phyloP scores from a whole-genome alignment of 75 land plant species.

The Cunninghamia lanceolata region DNA sequence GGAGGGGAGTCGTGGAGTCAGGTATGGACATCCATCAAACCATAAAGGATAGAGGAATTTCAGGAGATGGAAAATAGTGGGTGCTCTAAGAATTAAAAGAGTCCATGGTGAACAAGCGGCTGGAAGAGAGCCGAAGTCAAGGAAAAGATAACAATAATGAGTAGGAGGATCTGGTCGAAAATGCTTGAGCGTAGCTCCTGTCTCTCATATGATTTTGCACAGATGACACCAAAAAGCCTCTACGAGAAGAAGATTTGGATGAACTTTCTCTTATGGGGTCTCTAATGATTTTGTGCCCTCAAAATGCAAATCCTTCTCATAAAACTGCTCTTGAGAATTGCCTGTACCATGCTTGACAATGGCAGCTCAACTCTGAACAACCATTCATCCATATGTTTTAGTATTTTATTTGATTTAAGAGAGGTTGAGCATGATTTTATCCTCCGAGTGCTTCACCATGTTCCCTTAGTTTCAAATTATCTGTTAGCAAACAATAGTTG shows the following conservation, averaged over 20 bases:
- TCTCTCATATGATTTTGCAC: conserved; percentile 89
- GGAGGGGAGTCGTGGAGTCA: too few species aligned
- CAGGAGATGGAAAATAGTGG: too few species aligned
- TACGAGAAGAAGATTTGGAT: conserved; percentile 70
- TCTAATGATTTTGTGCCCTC: conserved; percentile 54
- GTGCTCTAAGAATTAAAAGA: too few species aligned
- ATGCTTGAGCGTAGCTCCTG: conserved; percentile 84
- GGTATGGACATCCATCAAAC: too few species aligned
- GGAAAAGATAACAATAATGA: too few species aligned
- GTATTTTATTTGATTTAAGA: conserved; percentile 65
- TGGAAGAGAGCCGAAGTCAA: too few species aligned
- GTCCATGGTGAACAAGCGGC: too few species aligned
- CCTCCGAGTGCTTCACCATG: conserved; percentile 82
- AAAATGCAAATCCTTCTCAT: conserved; percentile 59
- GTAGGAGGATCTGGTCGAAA: conserved; percentile 63
- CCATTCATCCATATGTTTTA: conserved; percentile 33
- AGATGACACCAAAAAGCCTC: conserved; percentile 73
- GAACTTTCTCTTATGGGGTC: conserved; percentile 51
- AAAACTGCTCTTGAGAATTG: conserved; percentile 66
- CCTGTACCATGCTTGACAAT: conserved; percentile 62
- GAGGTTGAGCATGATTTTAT: conserved; percentile 77
- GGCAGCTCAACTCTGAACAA: conserved; percentile 55
- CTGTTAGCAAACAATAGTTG: conserved; percentile 29
- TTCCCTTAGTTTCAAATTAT: conserved; percentile 73
- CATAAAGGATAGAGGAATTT: too few species aligned